Conservation (phyloP, 345 rosid species). For the Abelmoschus esculentus region DNA sequence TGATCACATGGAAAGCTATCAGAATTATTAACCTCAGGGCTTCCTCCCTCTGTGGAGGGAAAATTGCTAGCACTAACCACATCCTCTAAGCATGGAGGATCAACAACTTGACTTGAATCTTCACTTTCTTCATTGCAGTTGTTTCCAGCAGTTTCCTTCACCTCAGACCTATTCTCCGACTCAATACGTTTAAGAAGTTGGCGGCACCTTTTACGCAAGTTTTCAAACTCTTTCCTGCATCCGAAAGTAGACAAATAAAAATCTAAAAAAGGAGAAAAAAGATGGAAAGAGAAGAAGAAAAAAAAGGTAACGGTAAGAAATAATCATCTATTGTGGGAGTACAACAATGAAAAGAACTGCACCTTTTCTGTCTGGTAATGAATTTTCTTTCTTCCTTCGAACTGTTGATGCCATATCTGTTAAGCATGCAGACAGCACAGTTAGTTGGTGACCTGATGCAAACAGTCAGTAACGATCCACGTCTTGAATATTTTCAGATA, state of each 20-base stretch:
- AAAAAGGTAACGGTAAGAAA: neutral
- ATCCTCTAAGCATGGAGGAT: conserved; percentile 38
- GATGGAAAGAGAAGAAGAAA: neutral
- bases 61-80: conserved; percentile 26
- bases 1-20: conserved; percentile 14
- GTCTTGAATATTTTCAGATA: neutral
- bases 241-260: conserved; percentile 13
- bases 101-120: conserved; percentile 40
- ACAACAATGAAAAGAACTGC: neutral
- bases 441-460: neutral
- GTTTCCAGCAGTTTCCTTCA: conserved; percentile 34
- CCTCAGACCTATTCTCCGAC: conserved; percentile 24
- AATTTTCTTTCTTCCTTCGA: conserved; percentile 58
- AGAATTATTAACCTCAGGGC: conserved; percentile 19
- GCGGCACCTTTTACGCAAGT: conserved; percentile 49
- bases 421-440: neutral
- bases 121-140: conserved; percentile 33
- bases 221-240: conserved; percentile 66
- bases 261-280: neutral
- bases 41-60: conserved; percentile 19
- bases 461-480: neutral
- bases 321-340: neutral
- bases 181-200: conserved; percentile 29
- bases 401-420: conserved; percentile 65
- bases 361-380: conserved; percentile 49